Conservation (phyloP, 495 filamentous ascomycete species). For the Platismatia glauca region DNA sequence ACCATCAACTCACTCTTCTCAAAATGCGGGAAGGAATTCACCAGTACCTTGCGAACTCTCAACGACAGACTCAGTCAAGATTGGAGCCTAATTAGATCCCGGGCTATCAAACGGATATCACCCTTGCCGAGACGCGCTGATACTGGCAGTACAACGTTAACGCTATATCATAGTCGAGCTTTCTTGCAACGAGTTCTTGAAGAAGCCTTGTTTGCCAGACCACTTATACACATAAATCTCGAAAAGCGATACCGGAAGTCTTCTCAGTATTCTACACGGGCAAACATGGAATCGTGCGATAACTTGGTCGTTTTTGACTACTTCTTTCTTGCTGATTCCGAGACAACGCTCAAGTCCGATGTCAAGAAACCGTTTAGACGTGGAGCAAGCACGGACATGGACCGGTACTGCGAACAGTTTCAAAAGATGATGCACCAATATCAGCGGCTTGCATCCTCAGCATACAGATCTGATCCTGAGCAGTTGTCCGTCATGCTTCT, state of each 20-base stretch:
- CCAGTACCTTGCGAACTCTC: conserved; percentile 25
- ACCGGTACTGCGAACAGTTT: conserved; percentile 28
- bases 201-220: conserved; percentile 9
- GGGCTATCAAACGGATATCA: conserved; percentile 28
- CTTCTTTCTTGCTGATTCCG: background rate
- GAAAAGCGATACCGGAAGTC: conserved; percentile 1
- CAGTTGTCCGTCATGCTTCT: conserved; percentile 50
- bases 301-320: background rate
- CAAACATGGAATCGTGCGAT: background rate
- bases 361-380: background rate
- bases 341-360: background rate
- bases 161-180: conserved; percentile 22
- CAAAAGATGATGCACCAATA: conserved; percentile 32
- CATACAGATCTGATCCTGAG: conserved; percentile 40
- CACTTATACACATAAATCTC: background rate
- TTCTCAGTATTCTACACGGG: background rate
- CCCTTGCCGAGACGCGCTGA: conserved; percentile 33
- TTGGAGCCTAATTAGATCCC: conserved; percentile 31
- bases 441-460: conserved; percentile 26
- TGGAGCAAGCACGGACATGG: background rate
- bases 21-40: conserved; percentile 16
- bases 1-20: background rate
- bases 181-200: conserved; percentile 27
- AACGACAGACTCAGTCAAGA: conserved; percentile 24
- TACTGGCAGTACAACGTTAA: background rate